Conservation (phyloP, 2,329 filamentous ascomycete genomes). For the Sarocladium kiliense region DNA sequence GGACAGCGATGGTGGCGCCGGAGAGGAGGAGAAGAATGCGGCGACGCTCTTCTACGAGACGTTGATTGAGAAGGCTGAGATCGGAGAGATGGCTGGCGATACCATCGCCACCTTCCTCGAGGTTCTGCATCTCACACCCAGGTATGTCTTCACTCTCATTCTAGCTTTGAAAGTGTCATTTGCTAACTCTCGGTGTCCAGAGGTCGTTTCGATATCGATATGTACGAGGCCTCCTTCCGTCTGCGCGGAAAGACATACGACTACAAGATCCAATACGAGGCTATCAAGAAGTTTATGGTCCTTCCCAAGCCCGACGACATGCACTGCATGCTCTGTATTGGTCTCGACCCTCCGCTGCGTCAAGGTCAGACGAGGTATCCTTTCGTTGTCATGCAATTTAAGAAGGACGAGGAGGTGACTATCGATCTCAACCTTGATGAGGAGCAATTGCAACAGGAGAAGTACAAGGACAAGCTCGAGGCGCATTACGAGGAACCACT, state of each 20-base stretch:
- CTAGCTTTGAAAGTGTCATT: not conserved
- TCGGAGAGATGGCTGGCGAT: conserved; percentile 97
- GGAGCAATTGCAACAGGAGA: conserved; percentile 65
- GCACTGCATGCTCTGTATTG: conserved; percentile 90
- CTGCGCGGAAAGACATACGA: conserved; percentile 98
- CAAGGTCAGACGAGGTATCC: conserved; percentile 98
- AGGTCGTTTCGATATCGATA: conserved; percentile 99
- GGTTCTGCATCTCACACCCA: conserved; percentile 91
- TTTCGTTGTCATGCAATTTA: conserved; percentile 98
- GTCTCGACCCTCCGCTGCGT: conserved; percentile 87
- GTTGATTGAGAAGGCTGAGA: conserved; percentile 96
- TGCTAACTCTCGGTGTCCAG: conserved; percentile 40
- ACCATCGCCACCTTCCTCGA: conserved; percentile 97
- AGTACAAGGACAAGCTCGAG: conserved; percentile 86
- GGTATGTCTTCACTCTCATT: conserved; percentile 42
- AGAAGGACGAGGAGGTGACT: conserved; percentile 94
- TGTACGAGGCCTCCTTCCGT: conserved; percentile 97
- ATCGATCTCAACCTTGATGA: conserved; percentile 96
- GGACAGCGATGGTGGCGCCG: conserved; percentile 48
- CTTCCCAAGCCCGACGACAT: conserved; percentile 98
- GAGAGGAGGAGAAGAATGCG: conserved; percentile 85
- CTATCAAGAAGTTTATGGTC: conserved; percentile 98
- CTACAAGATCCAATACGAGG: conserved; percentile 99
- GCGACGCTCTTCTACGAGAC: conserved; percentile 98
- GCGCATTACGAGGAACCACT: conserved; percentile 90